Evolutionary conservation across 371 early-diverging fungal species (phyloP), one percentile per base, ranked within the genome.

Genomic region (Choanephora cucurbitarum): DNA sequence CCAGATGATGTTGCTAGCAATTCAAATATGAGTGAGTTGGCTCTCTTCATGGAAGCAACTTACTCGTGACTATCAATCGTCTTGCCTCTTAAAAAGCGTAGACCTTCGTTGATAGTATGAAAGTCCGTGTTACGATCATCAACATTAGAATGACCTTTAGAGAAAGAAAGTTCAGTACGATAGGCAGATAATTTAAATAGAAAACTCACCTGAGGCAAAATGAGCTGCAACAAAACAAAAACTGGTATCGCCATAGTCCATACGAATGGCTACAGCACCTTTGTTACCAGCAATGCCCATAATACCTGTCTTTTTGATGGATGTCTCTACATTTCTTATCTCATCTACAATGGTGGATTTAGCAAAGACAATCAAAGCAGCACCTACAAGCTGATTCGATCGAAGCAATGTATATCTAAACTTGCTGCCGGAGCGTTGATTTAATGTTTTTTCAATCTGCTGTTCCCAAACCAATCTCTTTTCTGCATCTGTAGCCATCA

Each of bases 221-320:
- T 99, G 99, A 0, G 95, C 87, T 0, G 91, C 91, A 1, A 98
- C 82, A 64, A 99, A 86, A 59, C 91, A 95, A 33, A 97, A 70
- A 24, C 87, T 85, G 0, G 97, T 90, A 65, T 97, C 96, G 44
- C 88, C 75, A 54, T 89, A 87, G 52, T 87, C 81, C 73, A 97
- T 80, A n/a, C 94, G 87, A 53, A 92, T 85, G 1, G 89, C 92
- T 1, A 93, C 91, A 8, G 86, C 91, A 7, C 95, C 95, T 68
- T 94, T 94, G 71, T 93, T 94, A 8, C 94, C 94, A 5, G 91
- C 83, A 73, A 92, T 86, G 1, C 92, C 93, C 50, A 85, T 83
- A 44, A 92, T 69, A 8, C 92, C 92, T 3, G 92, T 92, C 84
- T 97, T 96, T 66, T 86, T 87, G 34, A 84, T 83, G 0, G 88